These are phyloP conservation scores for Astrephomene gubernaculifera DNA, from an alignment of 139 green algal genomes.

Conservation along the genomic window DNA sequence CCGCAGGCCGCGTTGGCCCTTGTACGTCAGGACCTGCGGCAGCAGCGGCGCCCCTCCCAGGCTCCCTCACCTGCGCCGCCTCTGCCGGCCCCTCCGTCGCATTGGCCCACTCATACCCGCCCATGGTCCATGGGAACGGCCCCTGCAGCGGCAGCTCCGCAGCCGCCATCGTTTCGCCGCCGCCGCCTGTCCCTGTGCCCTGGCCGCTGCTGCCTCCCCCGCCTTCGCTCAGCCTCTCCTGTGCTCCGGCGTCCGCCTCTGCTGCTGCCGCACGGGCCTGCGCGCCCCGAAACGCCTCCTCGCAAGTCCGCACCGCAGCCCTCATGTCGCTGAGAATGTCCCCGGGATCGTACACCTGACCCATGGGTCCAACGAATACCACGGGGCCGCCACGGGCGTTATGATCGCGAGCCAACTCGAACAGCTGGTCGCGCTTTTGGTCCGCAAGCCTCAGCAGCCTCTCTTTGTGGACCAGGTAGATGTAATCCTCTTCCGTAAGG, in stretches of 20 bases:
- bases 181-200: neutral
- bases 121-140: slow-evolving; percentile 22
- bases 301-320: neutral
- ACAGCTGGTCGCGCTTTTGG: neutral
- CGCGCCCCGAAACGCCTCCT: neutral
- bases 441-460: slow-evolving; percentile 14
- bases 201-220: neutral
- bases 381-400: slow-evolving; percentile 23
- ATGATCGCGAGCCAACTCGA: slow-evolving; percentile 1
- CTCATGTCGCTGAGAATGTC: neutral
- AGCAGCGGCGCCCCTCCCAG: no score
- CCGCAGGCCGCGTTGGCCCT: neutral
- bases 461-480: slow-evolving; percentile 10
- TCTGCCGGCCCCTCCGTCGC: slow-evolving; percentile 2
- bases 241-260: neutral
- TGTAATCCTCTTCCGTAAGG: slow-evolving; percentile 17
- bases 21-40: neutral
- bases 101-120: slow-evolving; percentile 2
- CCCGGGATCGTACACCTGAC: neutral
- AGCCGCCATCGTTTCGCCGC: neutral
- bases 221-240: no score
- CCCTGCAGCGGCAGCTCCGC: neutral
- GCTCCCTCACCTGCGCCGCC: no score
- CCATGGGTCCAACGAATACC: slow-evolving; percentile 9
- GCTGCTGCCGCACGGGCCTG: neutral